Evolutionary conservation across 2,329 filamentous ascomycete genomes (phyloP).

Genomic region (Aspergillus luchuensis): DNA sequence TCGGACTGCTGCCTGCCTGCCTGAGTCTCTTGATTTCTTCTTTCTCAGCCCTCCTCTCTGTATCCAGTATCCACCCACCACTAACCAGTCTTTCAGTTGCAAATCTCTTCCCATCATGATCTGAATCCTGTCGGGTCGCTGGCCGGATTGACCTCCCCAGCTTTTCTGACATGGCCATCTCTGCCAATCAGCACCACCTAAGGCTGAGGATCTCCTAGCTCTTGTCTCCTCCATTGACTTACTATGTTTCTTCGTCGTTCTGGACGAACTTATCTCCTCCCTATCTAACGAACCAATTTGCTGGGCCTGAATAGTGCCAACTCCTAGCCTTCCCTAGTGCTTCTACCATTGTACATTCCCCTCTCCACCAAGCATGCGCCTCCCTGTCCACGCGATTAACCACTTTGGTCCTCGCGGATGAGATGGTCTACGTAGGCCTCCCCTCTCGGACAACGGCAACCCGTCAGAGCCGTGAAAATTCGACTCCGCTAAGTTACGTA

Average conservation of each 20-base stretch:
- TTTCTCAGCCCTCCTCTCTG: no score
- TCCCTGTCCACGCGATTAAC: background rate
- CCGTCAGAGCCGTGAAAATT: background rate
- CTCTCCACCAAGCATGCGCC: no score
- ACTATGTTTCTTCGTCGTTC: no score
- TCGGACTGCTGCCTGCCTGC: background rate
- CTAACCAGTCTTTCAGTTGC: no score
- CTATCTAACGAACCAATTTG: no score
- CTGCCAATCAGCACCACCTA: background rate
- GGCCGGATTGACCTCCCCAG: conserved; percentile 1
- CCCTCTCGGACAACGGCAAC: background rate
- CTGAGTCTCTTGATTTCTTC: background rate
- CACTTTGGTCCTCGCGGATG: background rate
- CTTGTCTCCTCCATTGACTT: background rate
- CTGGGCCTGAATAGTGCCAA: no score
- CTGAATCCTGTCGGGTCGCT: background rate
- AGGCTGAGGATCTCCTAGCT: background rate
- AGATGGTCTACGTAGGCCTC: background rate
- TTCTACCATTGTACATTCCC: no score
- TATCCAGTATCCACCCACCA: no score
- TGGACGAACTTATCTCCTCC: no score
- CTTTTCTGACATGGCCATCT: background rate
- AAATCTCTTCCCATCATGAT: background rate
- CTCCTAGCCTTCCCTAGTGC: no score
- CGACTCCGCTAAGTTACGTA: conserved; percentile 10